Percentiles rank a stretch among this genome's conserved stretches.
Conservation (phyloP, 179 eudicot genomes). For the Beta lomatogona region DNA sequence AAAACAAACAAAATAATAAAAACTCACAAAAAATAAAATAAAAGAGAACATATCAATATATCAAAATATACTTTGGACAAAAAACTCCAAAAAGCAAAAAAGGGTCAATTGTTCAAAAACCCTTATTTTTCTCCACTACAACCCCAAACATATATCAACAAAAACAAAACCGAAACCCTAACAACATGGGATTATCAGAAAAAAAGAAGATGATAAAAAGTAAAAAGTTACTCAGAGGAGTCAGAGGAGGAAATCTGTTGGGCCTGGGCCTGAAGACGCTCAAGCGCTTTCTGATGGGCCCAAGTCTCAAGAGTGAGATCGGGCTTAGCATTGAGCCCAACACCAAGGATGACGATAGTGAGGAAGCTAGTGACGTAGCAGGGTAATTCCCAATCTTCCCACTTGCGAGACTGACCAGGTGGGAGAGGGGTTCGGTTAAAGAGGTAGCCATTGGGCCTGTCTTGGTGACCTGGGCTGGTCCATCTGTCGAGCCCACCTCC, state of each 20-base stretch:
- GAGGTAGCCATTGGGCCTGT: constrained; percentile 85
- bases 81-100: neutral
- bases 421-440: constrained; percentile 72
- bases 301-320: constrained; percentile 92
- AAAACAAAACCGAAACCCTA: constrained; percentile 2
- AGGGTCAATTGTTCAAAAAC: constrained; percentile 29
- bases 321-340: constrained; percentile 80
- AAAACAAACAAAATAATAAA: neutral
- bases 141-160: constrained; percentile 7
- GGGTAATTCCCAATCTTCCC: constrained; percentile 98
- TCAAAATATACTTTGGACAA: constrained; percentile 14
- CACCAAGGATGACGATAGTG: constrained; percentile 83
- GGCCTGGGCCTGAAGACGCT: constrained; percentile 62
- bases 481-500: constrained; percentile 58
- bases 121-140: constrained; percentile 23
- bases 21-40: neutral
- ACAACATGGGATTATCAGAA: neutral
- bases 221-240: constrained; percentile 30
- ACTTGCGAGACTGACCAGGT: constrained; percentile 72
- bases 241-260: constrained; percentile 35
- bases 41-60: neutral
- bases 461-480: constrained; percentile 85
- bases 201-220: neutral
- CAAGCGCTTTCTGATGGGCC: constrained; percentile 93
- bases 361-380: constrained; percentile 90